Evolutionary conservation across 208 protist genomes (phyloP), one percentile per base, ranked within the genome.

Genomic region (Leptomonas seymouri): DNA sequence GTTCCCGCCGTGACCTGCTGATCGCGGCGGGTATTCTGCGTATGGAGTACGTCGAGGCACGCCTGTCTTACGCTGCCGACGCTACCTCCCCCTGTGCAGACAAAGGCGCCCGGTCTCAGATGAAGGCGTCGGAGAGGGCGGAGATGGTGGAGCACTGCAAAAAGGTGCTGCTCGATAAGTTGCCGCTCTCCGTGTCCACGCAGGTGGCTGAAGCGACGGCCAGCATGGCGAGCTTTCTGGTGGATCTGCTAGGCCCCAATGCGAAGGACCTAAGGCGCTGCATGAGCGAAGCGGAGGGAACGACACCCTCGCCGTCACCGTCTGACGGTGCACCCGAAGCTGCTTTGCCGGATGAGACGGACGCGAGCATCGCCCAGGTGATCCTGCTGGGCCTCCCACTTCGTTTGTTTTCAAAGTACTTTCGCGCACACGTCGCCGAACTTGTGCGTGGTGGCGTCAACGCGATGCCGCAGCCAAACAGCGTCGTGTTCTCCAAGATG

Each of bases 391-490:
- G 91, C n/a, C 41, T 96, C 27, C 91, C 91, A 1, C 60, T 96
- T 2, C 27, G 60, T 11, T 74, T 93, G 34, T 96, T 86, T 70
- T 83, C 81, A 9, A 73, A 71, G 31, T 93, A 89, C 81, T 96
- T 96, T 60, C 58, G 75, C 31, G 16, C 34, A 4, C 69, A 82
- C 64, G 57, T 87, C 8, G 53, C 64, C 67, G 61, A 58, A 9
- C 81, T 93, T 31, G 77, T 86, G 27, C 49, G 64, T 14, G 65
- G 76, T 16, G 88, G 88, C 0, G 88, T 96, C 45, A 78, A 81
- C 56, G 83, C 84, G 21, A 84, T 96, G 67, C 81, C 88, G n/a
- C 91, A 96, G 73, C 91, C 91, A 27, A 96, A 96, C 74, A 96
- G 91, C 67, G 86, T 93, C 56, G 87, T 93, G 27, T 93, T 96